Evolutionary conservation across 768 basidiomycete genomes (phyloP).

Genomic region (Amyloporia xantha): DNA sequence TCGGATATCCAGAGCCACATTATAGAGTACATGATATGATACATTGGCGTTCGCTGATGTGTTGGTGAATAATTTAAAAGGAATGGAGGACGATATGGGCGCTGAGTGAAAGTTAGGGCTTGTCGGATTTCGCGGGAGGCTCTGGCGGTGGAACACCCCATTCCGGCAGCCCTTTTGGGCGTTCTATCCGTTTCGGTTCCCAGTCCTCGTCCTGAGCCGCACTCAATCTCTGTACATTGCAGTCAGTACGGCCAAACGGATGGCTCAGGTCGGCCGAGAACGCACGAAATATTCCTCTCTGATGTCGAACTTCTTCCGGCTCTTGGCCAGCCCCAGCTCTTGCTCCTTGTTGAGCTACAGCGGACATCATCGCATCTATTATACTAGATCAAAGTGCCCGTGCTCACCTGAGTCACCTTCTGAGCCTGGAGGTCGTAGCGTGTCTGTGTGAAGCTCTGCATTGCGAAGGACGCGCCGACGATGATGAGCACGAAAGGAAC

Average conservation of each 20-base stretch:
- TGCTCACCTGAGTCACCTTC: constrained; percentile 60
- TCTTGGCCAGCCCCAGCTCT: constrained; percentile 62
- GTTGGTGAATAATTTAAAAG: no score
- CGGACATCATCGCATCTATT: not conserved
- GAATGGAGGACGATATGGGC: not conserved
- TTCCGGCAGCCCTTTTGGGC: constrained; percentile 86
- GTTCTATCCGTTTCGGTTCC: constrained; percentile 79
- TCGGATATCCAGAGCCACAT: no score
- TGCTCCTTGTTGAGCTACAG: constrained; percentile 68
- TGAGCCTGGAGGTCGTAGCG: constrained; percentile 85
- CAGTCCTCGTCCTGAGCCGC: constrained; percentile 62
- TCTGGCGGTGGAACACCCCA: constrained; percentile 83
- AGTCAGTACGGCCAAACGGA: not conserved
- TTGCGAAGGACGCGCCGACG: constrained; percentile 79
- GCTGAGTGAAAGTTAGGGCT: constrained; percentile 3
- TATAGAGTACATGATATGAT: no score
- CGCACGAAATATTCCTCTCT: constrained; percentile 94
- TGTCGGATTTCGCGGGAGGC: constrained; percentile 26
- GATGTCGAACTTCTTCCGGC: constrained; percentile 81
- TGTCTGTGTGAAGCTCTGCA: constrained; percentile 81
- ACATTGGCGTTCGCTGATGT: no score
- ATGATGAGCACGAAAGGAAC: constrained; percentile 81
- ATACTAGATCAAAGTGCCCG: not conserved
- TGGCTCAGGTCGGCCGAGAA: constrained; percentile 14
- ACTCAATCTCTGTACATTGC: constrained; percentile 49